phyloP scores from a whole-genome alignment of 2,329 filamentous ascomycete species.

The Clarireedia hainanense region DNA sequence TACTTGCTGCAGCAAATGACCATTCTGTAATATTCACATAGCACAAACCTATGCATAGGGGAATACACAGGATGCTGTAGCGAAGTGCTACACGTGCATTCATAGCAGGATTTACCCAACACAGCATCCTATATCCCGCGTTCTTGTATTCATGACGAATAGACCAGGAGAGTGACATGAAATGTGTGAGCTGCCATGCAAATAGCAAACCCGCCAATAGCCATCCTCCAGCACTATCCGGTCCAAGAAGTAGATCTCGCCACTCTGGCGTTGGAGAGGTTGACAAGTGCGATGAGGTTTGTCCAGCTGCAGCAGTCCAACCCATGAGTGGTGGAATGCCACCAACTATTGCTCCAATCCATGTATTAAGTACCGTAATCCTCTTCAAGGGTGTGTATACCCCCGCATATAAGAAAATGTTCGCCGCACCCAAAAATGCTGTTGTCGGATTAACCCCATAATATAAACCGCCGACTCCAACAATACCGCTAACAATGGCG shows the following conservation, averaged over 20 bases:
- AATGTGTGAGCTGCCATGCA: slow-evolving; percentile 97
- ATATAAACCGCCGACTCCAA: slow-evolving; percentile 68
- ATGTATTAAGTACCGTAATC: slow-evolving; percentile 80
- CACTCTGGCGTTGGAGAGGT: slow-evolving; percentile 51
- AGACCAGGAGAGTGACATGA: slow-evolving; percentile 85
- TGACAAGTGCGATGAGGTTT: slow-evolving; percentile 73
- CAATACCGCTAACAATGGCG: slow-evolving; percentile 61
- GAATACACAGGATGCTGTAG: slow-evolving; percentile 80
- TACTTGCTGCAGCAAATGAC: slow-evolving; percentile 73
- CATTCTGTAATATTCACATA: slow-evolving; percentile 76
- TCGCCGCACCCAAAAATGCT: slow-evolving; percentile 72
- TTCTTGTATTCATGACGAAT: slow-evolving; percentile 84
- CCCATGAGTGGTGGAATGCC: slow-evolving; percentile 96
- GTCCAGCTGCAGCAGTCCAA: slow-evolving; percentile 90
- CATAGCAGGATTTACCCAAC: slow-evolving; percentile 76
- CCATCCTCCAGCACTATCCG: slow-evolving; percentile 73
- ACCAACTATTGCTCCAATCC: slow-evolving; percentile 87
- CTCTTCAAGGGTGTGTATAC: slow-evolving; percentile 91
- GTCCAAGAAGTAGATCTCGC: slow-evolving; percentile 68
- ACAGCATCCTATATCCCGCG: slow-evolving; percentile 64
- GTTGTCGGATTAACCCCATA: slow-evolving; percentile 92
- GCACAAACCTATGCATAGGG: slow-evolving; percentile 75
- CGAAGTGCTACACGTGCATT: slow-evolving; percentile 83
- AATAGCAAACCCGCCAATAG: slow-evolving; percentile 77
- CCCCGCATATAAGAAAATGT: slow-evolving; percentile 85